Base-by-base conservation (phyloP, 768 basidiomycete species). In the Gelatoporia subvermispora region DNA sequence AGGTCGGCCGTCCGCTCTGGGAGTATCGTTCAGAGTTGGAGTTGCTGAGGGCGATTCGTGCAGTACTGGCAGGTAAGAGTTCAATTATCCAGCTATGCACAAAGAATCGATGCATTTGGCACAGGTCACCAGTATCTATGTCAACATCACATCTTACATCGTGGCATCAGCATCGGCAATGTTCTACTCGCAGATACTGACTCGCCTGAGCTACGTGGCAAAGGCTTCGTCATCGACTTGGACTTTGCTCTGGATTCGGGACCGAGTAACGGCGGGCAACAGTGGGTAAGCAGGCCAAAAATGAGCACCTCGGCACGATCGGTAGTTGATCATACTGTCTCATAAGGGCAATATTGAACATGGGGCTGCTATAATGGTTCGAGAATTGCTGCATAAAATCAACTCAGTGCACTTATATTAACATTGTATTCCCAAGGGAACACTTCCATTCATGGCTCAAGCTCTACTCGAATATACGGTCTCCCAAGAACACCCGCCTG, bases 381-480 rank as follows among this genome's bases (percentile, higher is more conserved):
- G 37, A 8, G n/a, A n/a, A 16, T 20, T 5, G 7, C 5, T n/a
- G 5, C 15, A 16, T 8, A 7, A 38, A 7, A n/a, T n/a, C n/a
- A n/a, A n/a, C n/a, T 38, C 8, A 4, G 8, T 38, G 5, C n/a
- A 16, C 20, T 5, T 7, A 20, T n/a, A 8, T 16, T 38, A 7
- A 38, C 16, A 38, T 38, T 8, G 37, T 8, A 9, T 20, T 13
- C 36, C 39, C 15, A 17, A 60, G 59, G 59, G 59, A 10, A 58
- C 59, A 1, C 54, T 50, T 56, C 50, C 47, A n/a, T 61, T 50
- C 50, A 51, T 53, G 49, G 55, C 60, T 2, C 47, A 50, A 2
- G 24, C 20, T 3, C 44, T 43, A 1, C 50, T 55, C 0, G 10
- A 40, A 5, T 35, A 52, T 16, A 31, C n/a, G 37, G 37, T 16